These are phyloP conservation scores for Globisporangium mamillatum DNA, from an alignment of 352 stramenopile genomes.

Conservation along the genomic window DNA sequence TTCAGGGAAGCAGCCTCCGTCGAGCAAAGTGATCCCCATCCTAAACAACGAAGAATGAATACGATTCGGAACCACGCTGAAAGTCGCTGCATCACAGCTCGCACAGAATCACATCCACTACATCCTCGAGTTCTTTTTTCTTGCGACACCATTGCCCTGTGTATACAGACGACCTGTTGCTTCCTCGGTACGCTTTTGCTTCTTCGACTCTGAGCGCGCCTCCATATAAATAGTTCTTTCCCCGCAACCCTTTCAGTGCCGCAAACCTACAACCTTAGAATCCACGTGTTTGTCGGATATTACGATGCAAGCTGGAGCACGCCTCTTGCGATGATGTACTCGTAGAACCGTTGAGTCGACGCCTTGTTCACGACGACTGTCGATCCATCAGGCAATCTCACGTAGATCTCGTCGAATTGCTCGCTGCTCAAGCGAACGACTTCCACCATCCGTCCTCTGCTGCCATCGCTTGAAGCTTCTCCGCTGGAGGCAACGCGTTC, in stretches of 20 bases:
- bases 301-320: conserved; percentile 23
- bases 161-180: background rate
- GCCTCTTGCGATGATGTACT: conserved; percentile 40
- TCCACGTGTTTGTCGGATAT: background rate
- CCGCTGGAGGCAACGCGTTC: background rate
- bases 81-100: background rate
- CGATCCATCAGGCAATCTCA: conserved; percentile 24
- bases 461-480: background rate
- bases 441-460: conserved; percentile 30
- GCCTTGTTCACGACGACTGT: conserved; percentile 17
- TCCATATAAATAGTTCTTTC: conserved; percentile 1
- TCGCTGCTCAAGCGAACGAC: conserved; percentile 21
- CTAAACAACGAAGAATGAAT: background rate
- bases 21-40: conserved; percentile 17
- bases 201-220: background rate
- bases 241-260: background rate
- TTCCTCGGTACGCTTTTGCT: background rate
- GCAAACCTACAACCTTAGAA: background rate
- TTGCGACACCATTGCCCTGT: background rate
- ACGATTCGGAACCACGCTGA: background rate
- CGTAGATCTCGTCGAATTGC: conserved; percentile 21
- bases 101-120: background rate
- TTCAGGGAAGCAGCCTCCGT: conserved; percentile 24
- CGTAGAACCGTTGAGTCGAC: conserved; percentile 31
- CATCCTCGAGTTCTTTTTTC: conserved; percentile 1